A percentile compares a stretch with the other conserved stretches of the same genome.
Conservation (phyloP, 306 rosid genomes). For the Mimosa bimucronata region DNA sequence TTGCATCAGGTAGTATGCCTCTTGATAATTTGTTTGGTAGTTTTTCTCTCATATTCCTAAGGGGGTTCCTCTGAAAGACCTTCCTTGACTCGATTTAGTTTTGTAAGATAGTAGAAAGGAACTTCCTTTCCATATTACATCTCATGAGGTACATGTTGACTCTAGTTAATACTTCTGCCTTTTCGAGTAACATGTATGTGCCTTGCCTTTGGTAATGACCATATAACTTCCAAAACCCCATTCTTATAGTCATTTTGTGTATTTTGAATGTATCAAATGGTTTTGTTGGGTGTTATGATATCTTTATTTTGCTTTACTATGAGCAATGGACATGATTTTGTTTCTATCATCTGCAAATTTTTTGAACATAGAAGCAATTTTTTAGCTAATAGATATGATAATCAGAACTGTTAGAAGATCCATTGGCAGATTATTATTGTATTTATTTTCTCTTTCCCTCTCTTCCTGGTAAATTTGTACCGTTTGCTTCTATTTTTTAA, state of each 20-base stretch:
- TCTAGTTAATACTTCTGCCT: neutral
- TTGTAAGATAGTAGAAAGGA: neutral
- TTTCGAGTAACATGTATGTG: neutral
- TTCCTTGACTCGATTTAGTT: neutral
- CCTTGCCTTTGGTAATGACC: neutral
- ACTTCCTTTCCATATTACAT: neutral
- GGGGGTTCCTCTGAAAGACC: neutral
- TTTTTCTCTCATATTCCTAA: too few species aligned
- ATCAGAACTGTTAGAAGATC: neutral
- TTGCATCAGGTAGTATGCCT: neutral
- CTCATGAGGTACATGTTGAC: neutral
- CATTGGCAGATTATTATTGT: conserved; percentile 5
- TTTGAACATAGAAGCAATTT: neutral
- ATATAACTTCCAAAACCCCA: neutral
- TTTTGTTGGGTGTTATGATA: neutral
- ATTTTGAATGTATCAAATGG: neutral
- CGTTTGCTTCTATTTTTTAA: conserved; percentile 12
- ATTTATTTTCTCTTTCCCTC: neutral
- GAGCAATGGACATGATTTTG: neutral
- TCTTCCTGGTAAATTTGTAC: neutral
- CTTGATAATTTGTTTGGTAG: neutral
- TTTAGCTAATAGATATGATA: neutral
- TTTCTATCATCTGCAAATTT: neutral
- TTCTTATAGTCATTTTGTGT: neutral
- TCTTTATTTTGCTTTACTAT: neutral